Evolutionary conservation across 192 early-diverging fungal species (phyloP), one percentile per base, ranked within the genome.

Genomic region (Obelidium mucronatum): DNA sequence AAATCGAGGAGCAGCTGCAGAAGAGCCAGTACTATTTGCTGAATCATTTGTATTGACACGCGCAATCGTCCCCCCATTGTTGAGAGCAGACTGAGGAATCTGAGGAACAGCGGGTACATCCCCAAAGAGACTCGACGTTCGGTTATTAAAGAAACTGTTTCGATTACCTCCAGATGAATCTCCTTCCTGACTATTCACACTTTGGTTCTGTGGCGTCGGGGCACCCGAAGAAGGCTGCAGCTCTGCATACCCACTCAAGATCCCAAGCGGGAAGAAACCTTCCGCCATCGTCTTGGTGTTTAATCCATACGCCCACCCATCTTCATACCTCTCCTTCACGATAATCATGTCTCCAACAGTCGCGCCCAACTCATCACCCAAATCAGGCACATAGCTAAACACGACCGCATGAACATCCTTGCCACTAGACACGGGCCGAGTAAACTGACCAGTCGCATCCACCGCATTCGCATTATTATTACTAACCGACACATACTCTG

Each of bases 301-400:
- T 37, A 79, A 75, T 4, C 87, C 87, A 56, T 75, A 86, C 13
- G 73, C 85, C 87, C 87, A 89, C 31, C 87, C 84, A 73, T 88
- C 87, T 52, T 86, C 84, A 60, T 85, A 88, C 40, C 64, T 75
- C 54, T 65, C 61, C 39, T 84, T 82, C 30, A 88, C 73, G 33
- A 84, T 67, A 15, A 88, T 73, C 26, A 58, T 59, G 64, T 87
- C 87, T 37, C 83, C 83, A 33, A 40, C 67, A 48, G 36, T 52
- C 13, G 58, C 26, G 0, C 24, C 52, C 17, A 72, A 36, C 24
- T 72, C 70, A 59, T 72, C 70, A 13, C 24, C 44, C 52, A 36
- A 26, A 1, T 55, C 13, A 17, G 70, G 53, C 6, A 28, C 24
- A 37, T 72, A 72, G 36, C 37, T 54, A 54, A 34, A 58, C 52